Conservation (phyloP, 805 yeast genomes). For the Yarrowia porcina region DNA sequence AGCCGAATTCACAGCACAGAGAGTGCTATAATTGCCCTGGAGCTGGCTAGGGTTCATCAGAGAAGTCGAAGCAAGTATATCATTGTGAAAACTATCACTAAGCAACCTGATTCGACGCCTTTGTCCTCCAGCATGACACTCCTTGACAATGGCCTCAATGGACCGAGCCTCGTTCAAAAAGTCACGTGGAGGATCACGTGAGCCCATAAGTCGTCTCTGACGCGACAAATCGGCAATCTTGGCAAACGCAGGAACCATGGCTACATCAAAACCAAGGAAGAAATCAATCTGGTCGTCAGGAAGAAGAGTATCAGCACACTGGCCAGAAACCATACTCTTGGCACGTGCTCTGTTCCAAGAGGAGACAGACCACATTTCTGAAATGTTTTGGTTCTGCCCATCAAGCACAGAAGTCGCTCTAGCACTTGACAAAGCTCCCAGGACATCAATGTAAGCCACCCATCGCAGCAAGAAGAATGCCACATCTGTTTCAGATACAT, state of each 20-base stretch:
- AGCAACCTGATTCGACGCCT: background rate
- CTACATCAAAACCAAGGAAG: constrained; percentile 58
- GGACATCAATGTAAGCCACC: constrained; percentile 65
- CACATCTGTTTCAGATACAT: constrained; percentile 36
- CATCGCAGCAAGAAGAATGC: constrained; percentile 60
- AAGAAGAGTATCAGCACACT: constrained; percentile 20
- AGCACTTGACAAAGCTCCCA: constrained; percentile 58
- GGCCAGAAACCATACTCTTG: background rate
- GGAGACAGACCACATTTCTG: constrained; percentile 37
- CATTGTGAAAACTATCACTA: constrained; percentile 27
- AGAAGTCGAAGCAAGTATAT: constrained; percentile 28
- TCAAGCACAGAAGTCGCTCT: constrained; percentile 32
- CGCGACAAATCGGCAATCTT: constrained; percentile 47
- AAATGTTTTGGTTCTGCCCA: constrained; percentile 36
- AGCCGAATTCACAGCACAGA: constrained; percentile 49
- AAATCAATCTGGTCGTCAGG: constrained; percentile 31
- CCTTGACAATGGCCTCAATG: background rate
- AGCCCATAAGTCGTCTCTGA: constrained; percentile 29
- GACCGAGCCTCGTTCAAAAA: constrained; percentile 15
- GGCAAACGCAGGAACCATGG: constrained; percentile 56
- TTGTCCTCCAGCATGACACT: constrained; percentile 2
- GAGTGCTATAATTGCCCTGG: constrained; percentile 32
- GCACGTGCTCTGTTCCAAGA: constrained; percentile 28
- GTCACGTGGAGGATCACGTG: background rate
- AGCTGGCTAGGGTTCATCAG: constrained; percentile 30